Percentiles rank a stretch among this genome's conserved stretches.
phyloP scores from a whole-genome alignment of 2,329 filamentous ascomycete species.

The Ophiosphaerella narmari region DNA sequence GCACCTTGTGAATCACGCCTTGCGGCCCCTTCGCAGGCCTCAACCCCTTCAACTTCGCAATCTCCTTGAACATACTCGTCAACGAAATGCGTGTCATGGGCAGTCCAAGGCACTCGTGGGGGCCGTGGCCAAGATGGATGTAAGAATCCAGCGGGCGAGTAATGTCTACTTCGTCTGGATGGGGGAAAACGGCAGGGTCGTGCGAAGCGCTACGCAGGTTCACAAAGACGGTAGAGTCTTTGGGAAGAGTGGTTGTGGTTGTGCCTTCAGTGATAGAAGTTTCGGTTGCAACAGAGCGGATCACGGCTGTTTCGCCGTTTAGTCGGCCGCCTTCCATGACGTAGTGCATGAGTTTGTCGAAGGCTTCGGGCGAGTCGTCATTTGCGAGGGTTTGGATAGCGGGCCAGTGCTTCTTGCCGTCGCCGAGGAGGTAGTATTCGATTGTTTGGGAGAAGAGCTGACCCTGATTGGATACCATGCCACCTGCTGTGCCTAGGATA shows the following conservation, averaged over 20 bases:
- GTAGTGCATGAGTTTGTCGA: constrained; percentile 58
- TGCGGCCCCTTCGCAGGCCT: constrained; percentile 46
- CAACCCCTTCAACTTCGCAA: constrained; percentile 48
- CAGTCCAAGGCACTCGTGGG: constrained; percentile 51
- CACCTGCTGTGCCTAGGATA: constrained; percentile 62
- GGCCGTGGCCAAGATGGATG: constrained; percentile 51
- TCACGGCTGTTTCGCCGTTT: constrained; percentile 50
- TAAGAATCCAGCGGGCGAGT: constrained; percentile 49
- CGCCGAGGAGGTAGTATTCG: constrained; percentile 60
- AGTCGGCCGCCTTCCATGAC: constrained; percentile 52
- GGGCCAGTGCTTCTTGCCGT: constrained; percentile 54
- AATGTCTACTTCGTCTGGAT: constrained; percentile 48
- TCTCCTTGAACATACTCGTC: constrained; percentile 53
- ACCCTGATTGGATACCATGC: constrained; percentile 60
- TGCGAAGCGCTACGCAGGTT: constrained; percentile 50
- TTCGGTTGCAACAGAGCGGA: constrained; percentile 43
- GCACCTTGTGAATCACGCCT: constrained; percentile 51
- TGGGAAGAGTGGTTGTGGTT: constrained; percentile 36
- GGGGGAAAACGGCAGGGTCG: constrained; percentile 48
- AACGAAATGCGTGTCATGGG: constrained; percentile 51
- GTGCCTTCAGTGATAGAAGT: constrained; percentile 42
- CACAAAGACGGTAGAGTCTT: constrained; percentile 49
- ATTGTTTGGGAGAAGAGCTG: constrained; percentile 63
- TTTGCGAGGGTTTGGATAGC: constrained; percentile 54
- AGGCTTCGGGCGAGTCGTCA: constrained; percentile 48